Percentiles rank a stretch among this genome's conserved stretches.
These are phyloP conservation scores for Acanthamoeba lenticulata DNA, from an alignment of 208 protist species.

Conservation along the genomic window DNA sequence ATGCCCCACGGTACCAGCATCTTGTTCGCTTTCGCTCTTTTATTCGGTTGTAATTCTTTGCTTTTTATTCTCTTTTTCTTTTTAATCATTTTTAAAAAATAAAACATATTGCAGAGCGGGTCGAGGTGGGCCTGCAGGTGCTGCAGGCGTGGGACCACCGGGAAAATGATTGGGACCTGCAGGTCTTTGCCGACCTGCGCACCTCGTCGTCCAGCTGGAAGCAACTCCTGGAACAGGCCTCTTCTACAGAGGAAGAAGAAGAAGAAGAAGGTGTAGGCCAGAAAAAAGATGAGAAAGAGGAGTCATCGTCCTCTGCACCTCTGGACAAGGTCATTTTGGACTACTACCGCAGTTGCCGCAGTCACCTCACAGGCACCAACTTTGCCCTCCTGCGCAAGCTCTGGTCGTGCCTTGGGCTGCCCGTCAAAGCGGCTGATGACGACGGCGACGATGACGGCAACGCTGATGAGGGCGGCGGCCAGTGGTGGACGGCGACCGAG, in stretches of 20 bases:
- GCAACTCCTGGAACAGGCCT: background rate
- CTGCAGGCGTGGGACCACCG: background rate
- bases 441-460: background rate
- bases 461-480: background rate
- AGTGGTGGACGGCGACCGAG: background rate
- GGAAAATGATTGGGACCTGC: background rate
- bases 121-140: background rate
- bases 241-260: too few species aligned
- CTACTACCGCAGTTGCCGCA: too few species aligned
- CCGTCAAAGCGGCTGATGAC: too few species aligned
- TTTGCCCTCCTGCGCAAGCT: background rate
- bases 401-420: background rate
- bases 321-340: background rate
- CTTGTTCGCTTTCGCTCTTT: too few species aligned
- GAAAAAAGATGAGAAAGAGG: too few species aligned
- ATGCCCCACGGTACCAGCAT: background rate
- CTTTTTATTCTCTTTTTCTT: background rate
- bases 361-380: too few species aligned
- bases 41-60: too few species aligned
- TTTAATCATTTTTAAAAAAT: background rate
- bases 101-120: background rate
- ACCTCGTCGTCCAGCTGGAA: background rate
- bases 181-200: background rate
- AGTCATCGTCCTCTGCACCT: too few species aligned
- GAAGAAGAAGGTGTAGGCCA: too few species aligned